A percentile compares a stretch with the other conserved stretches of the same genome.
Evolutionary conservation across 108 stramenopile species (phyloP).

Genomic region (Seminavis robusta): DNA sequence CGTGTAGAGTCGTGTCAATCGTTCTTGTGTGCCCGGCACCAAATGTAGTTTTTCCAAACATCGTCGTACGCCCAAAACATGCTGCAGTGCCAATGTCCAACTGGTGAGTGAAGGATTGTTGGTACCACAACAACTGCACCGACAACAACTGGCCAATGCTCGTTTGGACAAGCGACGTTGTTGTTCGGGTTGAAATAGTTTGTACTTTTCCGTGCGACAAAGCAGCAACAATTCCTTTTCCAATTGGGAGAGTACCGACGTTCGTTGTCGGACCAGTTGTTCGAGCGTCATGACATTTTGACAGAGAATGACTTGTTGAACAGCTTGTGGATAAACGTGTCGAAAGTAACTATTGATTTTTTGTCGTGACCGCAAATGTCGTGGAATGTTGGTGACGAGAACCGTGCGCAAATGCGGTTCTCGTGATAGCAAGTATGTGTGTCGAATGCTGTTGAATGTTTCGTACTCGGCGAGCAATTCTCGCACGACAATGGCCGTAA

Average conservation of each 20-base stretch:
- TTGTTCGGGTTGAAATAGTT: constrained; percentile 57
- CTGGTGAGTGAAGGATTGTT: constrained; percentile 1
- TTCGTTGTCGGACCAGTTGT: constrained; percentile 53
- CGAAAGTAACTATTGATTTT: constrained; percentile 79
- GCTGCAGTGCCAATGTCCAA: constrained; percentile 28
- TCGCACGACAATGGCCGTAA: constrained; percentile 76
- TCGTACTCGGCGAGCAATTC: constrained; percentile 85
- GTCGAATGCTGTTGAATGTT: constrained; percentile 82
- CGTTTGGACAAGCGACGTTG: constrained; percentile 18
- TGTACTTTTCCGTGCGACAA: constrained; percentile 71
- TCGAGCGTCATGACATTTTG: constrained; percentile 79
- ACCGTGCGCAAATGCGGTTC: constrained; percentile 88
- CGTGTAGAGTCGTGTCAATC: constrained; percentile 60
- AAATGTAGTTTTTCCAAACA: constrained; percentile 65
- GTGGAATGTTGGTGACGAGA: constrained; percentile 81
- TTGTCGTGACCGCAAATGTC: constrained; percentile 73
- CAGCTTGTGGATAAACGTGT: constrained; percentile 86
- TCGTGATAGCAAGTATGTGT: constrained; percentile 74
- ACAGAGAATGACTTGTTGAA: constrained; percentile 80
- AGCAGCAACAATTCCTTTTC: constrained; percentile 75
- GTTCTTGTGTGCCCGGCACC: constrained; percentile 67
- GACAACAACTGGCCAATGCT: constrained; percentile 2
- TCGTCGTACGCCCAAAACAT: constrained; percentile 31
- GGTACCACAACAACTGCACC: constrained; percentile 1
- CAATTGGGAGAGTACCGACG: constrained; percentile 54